Conservation (phyloP, 2,329 filamentous ascomycete species). For the Neophaeococcomyces aloes region DNA sequence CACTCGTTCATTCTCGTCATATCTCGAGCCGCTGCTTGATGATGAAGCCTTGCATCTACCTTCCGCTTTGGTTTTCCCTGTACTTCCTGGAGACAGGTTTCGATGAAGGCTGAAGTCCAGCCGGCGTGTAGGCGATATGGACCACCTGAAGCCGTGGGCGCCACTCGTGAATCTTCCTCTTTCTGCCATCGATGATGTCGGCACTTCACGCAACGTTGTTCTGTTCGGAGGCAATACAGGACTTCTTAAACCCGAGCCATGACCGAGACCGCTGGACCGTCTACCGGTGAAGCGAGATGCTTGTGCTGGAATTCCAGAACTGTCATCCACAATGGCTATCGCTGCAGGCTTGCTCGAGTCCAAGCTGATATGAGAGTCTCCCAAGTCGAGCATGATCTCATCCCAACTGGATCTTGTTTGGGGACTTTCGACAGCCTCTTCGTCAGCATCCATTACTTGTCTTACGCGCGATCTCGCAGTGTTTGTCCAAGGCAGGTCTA, state of each 20-base stretch:
- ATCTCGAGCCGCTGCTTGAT: neutral
- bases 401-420: slow-evolving; percentile 3
- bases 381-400: slow-evolving; percentile 1
- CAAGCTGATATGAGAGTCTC: neutral
- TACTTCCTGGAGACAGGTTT: neutral
- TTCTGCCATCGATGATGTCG: neutral
- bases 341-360: neutral
- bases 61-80: neutral
- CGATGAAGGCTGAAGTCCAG: neutral
- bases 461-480: neutral
- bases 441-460: neutral
- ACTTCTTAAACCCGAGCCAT: neutral
- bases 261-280: neutral
- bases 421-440: neutral
- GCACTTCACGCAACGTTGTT: neutral
- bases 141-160: neutral
- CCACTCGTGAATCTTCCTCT: neutral
- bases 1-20: neutral
- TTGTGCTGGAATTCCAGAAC: too few species aligned
- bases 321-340: too few species aligned
- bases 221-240: too few species aligned
- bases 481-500: slow-evolving; percentile 4
- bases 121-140: too few species aligned
- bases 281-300: neutral
- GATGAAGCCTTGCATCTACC: neutral